Conservation (phyloP, 352 stramenopile genomes). For the Pythium biforme region DNA sequence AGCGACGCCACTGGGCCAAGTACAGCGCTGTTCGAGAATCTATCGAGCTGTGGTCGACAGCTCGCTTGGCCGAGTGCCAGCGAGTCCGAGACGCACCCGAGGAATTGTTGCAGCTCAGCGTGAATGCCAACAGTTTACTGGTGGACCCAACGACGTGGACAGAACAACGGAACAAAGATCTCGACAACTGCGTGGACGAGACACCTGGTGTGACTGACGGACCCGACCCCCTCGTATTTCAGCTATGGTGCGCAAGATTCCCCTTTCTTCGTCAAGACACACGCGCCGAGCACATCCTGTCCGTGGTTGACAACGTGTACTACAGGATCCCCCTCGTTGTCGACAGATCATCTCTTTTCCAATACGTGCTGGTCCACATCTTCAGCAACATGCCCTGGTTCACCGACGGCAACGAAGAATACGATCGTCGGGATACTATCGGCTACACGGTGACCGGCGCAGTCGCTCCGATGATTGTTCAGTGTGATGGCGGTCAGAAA, state of each 20-base stretch:
- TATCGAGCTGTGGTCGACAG: not conserved
- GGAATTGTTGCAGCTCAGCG: not conserved
- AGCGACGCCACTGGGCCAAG: constrained; percentile 19
- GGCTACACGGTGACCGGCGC: constrained; percentile 14
- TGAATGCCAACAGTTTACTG: not conserved
- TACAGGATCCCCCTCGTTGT: constrained; percentile 47
- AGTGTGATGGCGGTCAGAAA: constrained; percentile 25
- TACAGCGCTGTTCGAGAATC: constrained; percentile 1
- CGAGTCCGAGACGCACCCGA: not conserved
- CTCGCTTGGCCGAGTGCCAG: not conserved
- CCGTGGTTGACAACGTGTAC: constrained; percentile 29
- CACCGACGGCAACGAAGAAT: constrained; percentile 18
- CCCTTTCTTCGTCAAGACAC: constrained; percentile 29
- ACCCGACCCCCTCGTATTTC: not conserved
- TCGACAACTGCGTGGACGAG: not conserved
- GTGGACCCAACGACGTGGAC: not conserved
- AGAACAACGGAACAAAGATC: not conserved
- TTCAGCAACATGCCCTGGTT: constrained; percentile 48
- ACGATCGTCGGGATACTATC: constrained; percentile 15
- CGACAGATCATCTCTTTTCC: constrained; percentile 37
- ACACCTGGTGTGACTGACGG: not conserved
- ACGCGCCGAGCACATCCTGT: constrained; percentile 19
- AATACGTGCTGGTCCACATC: constrained; percentile 46
- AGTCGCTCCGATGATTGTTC: constrained; percentile 14
- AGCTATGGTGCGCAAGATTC: constrained; percentile 42